Evolutionary conservation across 352 stramenopile genomes (phyloP), one percentile per base, ranked within the genome.

Genomic region (Globisporangium megalacanthum): DNA sequence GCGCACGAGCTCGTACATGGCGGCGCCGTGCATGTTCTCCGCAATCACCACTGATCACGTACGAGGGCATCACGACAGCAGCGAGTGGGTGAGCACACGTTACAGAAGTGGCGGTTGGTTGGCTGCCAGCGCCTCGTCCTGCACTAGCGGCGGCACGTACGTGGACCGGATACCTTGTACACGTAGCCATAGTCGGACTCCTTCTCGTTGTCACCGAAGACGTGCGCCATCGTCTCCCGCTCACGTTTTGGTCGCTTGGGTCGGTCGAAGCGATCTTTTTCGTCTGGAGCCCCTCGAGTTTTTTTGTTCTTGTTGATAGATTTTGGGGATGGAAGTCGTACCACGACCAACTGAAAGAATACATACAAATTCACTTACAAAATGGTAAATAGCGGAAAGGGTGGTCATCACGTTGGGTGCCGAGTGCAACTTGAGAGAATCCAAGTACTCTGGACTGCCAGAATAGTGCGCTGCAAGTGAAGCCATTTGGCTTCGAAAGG

Each of bases 161-260:
- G 80, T 54, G 97, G 97, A 56, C 97, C 97, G 52, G 96, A 99
- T 57, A 99, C 97, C 75, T 98, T 98, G 77, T 98, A 98, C 62
- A 99, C 97, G 71, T 98, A 99, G 64, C 97, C 97, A 86, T 98
- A 99, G 83, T 99, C 96, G 29, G 89, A 80, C 61, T 94, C 85
- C 64, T 86, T 86, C 65, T 94, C 85, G 50, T 83, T 86, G 69
- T 94, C 85, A 45, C 85, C 85, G 60, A 94, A 92, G 52, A 94
- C 80, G 62, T 90, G 67, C 70, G 82, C 74, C 85, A 92, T 92
- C n/a, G 39, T 69, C 29, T 55, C 44, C 42, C 48, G 59, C 49
- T 41, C 71, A n/a, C n/a, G 54, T 59, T 31, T 37, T 58, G 54
- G 42, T 54, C 33, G 35, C 25, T 44, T 29, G 41, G 3, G 25